Percentiles rank a stretch among this genome's conserved stretches.
phyloP scores from a whole-genome alignment of 2,329 filamentous ascomycete genomes.

The Neodidymelliopsis sp. region DNA sequence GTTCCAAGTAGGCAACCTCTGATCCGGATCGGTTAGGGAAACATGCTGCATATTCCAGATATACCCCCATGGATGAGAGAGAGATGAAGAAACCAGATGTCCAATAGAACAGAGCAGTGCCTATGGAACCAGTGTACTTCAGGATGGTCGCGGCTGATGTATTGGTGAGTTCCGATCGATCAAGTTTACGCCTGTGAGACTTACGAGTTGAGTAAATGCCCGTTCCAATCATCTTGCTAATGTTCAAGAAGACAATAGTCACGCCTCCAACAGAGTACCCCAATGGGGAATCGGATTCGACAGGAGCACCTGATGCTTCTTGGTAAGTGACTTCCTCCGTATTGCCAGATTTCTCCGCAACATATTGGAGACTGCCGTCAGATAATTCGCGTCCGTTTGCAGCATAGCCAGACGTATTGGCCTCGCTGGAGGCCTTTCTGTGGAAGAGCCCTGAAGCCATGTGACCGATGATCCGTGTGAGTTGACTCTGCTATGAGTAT shows the following conservation, averaged over 20 bases:
- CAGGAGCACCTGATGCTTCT: conserved; percentile 68
- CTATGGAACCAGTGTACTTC: conserved; percentile 66
- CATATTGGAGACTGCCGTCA: conserved; percentile 55
- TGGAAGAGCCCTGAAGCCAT: conserved; percentile 11
- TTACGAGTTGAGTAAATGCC: conserved; percentile 71
- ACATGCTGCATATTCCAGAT: conserved; percentile 69
- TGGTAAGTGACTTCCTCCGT: conserved; percentile 62
- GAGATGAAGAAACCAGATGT: conserved; percentile 68
- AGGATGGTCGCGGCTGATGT: conserved; percentile 64
- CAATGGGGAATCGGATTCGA: conserved; percentile 65
- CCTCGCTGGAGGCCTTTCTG: neutral
- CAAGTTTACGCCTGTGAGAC: conserved; percentile 36
- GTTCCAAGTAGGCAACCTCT: conserved; percentile 73
- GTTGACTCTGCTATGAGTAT: too few species aligned
- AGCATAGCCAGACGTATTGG: neutral
- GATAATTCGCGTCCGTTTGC: conserved; percentile 22
- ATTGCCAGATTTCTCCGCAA: conserved; percentile 58
- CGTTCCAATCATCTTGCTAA: conserved; percentile 70
- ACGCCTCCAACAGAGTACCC: conserved; percentile 65
- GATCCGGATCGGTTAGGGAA: conserved; percentile 72
- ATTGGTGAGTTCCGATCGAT: neutral
- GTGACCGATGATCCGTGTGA: neutral
- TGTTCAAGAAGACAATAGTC: conserved; percentile 67
- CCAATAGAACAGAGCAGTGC: conserved; percentile 70
- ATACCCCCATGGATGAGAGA: conserved; percentile 62